Evolutionary conservation across 306 rosid genomes (phyloP), one percentile per base, ranked within the genome.

Genomic region (Acacia crassicarpa): DNA sequence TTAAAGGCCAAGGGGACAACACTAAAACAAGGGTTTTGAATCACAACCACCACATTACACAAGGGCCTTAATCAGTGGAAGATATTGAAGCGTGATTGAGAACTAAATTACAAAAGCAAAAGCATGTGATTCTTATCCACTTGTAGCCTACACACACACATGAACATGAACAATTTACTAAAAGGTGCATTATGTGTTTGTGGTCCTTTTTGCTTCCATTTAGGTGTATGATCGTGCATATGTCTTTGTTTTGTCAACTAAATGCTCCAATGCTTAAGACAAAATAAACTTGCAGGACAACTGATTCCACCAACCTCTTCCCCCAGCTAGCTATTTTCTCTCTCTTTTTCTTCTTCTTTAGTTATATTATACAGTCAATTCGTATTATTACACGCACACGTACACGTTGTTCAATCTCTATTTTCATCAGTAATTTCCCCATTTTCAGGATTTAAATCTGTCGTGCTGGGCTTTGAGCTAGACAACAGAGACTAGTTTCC

Each of bases 181-280:
- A 85, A 81, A 72, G 67, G 61, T 23, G 48, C 35, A 67, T 69
- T 38, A 38, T 38, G 14, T 45, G 4, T 45, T 25, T 25, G 93
- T 91, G 97, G 94, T 91, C 97, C 97, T 71, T 71, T 82, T 81
- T 82, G 71, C 80, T 73, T 78, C 84, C 82, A 84, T 83, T 72
- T 80, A 86, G 80, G 79, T 82, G 77, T 86, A 88, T 85, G 20
- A n/a, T 38, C 8, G 78, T 83, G 20, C 56, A 81, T 73, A 69
- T 86, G 93, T 83, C 89, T 61, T 80, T 80, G 86, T 89, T 90
- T 90, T 89, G 88, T 89, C 87, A 89, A 89, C 86, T 86, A 85
- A 82, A 84, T 80, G 79, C 84, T 38, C 74, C 46, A 67, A 89
- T 84, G 93, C 89, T 84, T 81, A 80, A 88, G 93, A 93, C 98